Conservation (phyloP, 495 filamentous ascomycete species). For the Recurvomyces mirabilis region DNA sequence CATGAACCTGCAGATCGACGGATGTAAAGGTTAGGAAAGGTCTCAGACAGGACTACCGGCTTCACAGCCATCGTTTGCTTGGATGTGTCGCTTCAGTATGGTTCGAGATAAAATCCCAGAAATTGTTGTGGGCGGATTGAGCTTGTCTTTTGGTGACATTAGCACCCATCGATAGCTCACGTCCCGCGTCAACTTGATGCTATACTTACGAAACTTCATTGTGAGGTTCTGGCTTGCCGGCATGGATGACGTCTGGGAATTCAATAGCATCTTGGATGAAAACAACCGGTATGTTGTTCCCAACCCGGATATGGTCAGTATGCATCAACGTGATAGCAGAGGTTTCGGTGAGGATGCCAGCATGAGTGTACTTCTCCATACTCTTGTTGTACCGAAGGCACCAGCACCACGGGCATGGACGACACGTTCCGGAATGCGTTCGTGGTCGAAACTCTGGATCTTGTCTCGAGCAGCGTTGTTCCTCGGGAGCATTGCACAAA, state of each 20-base stretch:
- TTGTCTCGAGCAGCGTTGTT: slow-evolving; percentile 71
- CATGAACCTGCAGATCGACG: no score
- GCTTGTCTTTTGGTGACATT: no score
- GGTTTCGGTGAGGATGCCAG: slow-evolving; percentile 69
- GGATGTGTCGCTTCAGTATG: slow-evolving; percentile 68
- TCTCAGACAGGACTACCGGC: no score
- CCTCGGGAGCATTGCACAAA: slow-evolving; percentile 68
- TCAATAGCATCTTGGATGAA: slow-evolving; percentile 62
- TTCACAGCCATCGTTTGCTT: no score
- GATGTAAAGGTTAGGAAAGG: no score
- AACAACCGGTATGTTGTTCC: slow-evolving; percentile 57
- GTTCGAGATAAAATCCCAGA: slow-evolving; percentile 51
- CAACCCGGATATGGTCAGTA: slow-evolving; percentile 31
- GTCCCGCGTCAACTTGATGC: no score
- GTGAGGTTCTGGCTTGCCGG: slow-evolving; percentile 72
- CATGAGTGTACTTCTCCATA: slow-evolving; percentile 55
- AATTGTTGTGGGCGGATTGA: slow-evolving; percentile 53
- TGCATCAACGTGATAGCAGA: slow-evolving; percentile 69
- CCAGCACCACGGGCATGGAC: slow-evolving; percentile 78
- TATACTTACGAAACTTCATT: slow-evolving; percentile 60
- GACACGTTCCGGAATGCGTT: slow-evolving; percentile 79
- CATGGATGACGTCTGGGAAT: slow-evolving; percentile 66
- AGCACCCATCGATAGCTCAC: no score
- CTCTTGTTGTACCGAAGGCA: slow-evolving; percentile 72
- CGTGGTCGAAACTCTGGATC: slow-evolving; percentile 77